phyloP scores from a whole-genome alignment of 1,284 basidiomycete species.

The Cutaneotrichosporon sp. region DNA sequence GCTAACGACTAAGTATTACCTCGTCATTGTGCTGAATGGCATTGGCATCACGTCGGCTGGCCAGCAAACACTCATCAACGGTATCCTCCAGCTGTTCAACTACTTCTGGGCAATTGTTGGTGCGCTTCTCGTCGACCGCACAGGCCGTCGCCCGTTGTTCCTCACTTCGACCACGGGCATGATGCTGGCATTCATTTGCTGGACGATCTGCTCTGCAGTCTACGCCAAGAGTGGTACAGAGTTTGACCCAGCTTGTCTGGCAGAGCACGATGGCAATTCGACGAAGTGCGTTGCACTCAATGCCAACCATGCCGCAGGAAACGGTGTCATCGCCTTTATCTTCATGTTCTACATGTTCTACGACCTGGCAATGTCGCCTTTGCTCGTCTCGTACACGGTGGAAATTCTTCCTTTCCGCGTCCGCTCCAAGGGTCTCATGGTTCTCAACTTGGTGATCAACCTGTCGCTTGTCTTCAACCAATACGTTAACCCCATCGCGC shows the following conservation, averaged over 20 bases:
- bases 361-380: constrained; percentile 46
- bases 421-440: constrained; percentile 13
- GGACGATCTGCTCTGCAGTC: constrained; percentile 64
- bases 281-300: constrained; percentile 50
- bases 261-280: constrained; percentile 50
- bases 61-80: constrained; percentile 63
- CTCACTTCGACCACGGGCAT: constrained; percentile 22
- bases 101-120: constrained; percentile 16
- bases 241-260: constrained; percentile 9
- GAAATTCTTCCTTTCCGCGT: constrained; percentile 21
- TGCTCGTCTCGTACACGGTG: constrained; percentile 19
- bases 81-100: constrained; percentile 20
- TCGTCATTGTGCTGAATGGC: constrained; percentile 62
- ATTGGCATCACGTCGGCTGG: constrained; percentile 62
- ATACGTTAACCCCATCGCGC: constrained; percentile 23
- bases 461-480: constrained; percentile 13
- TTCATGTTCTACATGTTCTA: constrained; percentile 45
- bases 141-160: constrained; percentile 32
- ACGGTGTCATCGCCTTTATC: constrained; percentile 19
- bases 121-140: constrained; percentile 40
- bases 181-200: constrained; percentile 56
- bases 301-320: constrained; percentile 13
- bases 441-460: constrained; percentile 4
- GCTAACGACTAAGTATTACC: too few species aligned
- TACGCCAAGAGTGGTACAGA: constrained; percentile 42